Evolutionary conservation across 495 filamentous ascomycete genomes (phyloP).

Genomic region (Beverwykella pulmonaria): DNA sequence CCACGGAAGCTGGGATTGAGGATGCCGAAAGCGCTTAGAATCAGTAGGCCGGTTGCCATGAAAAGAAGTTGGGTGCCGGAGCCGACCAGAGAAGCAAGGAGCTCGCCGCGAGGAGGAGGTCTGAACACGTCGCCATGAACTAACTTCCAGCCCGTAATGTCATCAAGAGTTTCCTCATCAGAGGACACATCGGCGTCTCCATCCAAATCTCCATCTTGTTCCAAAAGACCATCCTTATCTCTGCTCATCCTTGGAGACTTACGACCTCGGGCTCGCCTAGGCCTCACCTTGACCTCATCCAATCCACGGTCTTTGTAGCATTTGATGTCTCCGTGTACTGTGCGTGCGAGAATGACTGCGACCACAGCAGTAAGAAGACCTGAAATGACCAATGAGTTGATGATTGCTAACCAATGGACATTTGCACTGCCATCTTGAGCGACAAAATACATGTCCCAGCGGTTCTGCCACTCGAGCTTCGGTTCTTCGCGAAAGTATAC

Average conservation of each 20-base stretch:
- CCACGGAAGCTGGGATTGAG: conserved; percentile 91
- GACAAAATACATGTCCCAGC: conserved; percentile 93
- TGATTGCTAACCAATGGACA: conserved; percentile 90
- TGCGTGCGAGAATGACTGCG: conserved; percentile 81
- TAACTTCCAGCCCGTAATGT: conserved; percentile 90
- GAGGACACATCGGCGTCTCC: conserved; percentile 64
- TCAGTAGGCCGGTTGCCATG: conserved; percentile 76
- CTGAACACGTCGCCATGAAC: conserved; percentile 96
- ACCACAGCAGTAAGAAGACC: conserved; percentile 81
- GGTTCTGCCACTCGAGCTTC: conserved; percentile 78
- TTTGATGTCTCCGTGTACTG: conserved; percentile 80
- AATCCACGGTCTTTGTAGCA: conserved; percentile 64
- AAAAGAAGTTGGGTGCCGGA: conserved; percentile 90
- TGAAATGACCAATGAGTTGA: conserved; percentile 88
- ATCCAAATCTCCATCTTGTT: conserved; percentile 63
- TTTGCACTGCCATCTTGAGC: conserved; percentile 83
- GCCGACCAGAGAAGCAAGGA: conserved; percentile 83
- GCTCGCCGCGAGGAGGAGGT: conserved; percentile 68
- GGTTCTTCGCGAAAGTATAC: conserved; percentile 90
- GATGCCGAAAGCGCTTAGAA: conserved; percentile 80
- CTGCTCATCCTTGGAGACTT: conserved; percentile 56
- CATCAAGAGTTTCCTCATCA: conserved; percentile 80
- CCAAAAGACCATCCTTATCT: conserved; percentile 62
- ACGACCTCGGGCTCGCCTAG: conserved; percentile 50
- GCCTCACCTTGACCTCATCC: conserved; percentile 69